These are phyloP conservation scores for Artemisia tridentata DNA, from an alignment of 129 eudicot genomes.

Conservation along the genomic window DNA sequence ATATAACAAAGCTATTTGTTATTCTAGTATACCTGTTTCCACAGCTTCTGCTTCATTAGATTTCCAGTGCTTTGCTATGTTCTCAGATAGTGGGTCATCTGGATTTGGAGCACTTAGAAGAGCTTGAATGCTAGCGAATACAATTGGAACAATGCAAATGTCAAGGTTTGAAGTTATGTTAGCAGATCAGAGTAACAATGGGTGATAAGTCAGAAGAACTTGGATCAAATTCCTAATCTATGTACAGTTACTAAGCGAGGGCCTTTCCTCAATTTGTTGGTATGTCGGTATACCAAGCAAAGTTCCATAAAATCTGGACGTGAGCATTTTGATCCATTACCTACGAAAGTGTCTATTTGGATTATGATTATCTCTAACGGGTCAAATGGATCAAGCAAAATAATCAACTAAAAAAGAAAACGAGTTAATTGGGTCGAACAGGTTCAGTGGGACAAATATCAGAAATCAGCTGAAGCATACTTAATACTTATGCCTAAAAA, in stretches of 20 bases:
- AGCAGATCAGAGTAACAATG: not conserved
- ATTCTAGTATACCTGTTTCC: conserved; percentile 40
- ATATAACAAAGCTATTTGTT: not conserved
- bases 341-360: not conserved
- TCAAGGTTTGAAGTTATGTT: conserved; percentile 1
- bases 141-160: conserved; percentile 12
- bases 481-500: not conserved
- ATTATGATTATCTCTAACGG: not conserved
- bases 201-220: not conserved
- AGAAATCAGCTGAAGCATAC: not conserved
- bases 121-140: conserved; percentile 47
- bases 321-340: not conserved
- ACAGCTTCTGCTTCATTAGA: conserved; percentile 58
- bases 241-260: not conserved
- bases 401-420: not conserved
- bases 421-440: not conserved
- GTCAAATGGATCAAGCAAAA: not conserved
- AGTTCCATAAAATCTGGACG: not conserved
- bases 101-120: conserved; percentile 61
- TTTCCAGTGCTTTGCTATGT: conserved; percentile 59
- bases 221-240: not conserved
- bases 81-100: conserved; percentile 58
- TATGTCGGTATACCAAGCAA: conserved; percentile 7
- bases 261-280: not conserved
- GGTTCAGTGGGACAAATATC: not conserved